Evolutionary conservation across 257 asterid species (phyloP).

Genomic region (Solanum infundibuliforme): DNA sequence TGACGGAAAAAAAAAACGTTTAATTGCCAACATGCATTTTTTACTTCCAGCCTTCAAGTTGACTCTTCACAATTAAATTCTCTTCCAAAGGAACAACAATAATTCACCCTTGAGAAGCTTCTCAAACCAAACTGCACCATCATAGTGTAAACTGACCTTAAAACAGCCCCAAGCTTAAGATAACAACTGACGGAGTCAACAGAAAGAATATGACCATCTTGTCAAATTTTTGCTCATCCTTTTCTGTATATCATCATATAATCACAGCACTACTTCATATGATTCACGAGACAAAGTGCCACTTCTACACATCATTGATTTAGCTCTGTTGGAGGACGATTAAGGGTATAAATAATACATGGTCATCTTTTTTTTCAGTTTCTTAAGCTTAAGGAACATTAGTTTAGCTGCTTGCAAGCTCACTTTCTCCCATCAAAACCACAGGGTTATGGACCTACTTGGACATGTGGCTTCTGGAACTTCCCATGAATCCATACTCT

Average conservation of each 20-base stretch:
- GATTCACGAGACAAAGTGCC: not conserved
- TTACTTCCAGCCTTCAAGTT: not conserved
- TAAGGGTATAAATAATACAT: not conserved
- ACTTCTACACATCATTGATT: not conserved
- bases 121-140: not conserved
- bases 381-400: not conserved
- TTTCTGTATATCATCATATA: not conserved
- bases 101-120: not conserved
- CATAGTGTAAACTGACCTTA: not conserved
- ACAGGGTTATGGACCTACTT: not conserved
- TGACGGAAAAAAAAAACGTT: not conserved
- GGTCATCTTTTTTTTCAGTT: not conserved
- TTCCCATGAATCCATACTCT: constrained; percentile 97
- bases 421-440: not conserved
- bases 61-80: not conserved
- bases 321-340: not conserved
- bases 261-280: not conserved
- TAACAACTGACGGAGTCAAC: not conserved
- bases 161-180: not conserved
- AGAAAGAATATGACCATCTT: not conserved
- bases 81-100: not conserved
- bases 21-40: not conserved
- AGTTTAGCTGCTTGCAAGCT: not conserved
- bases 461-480: constrained; percentile 51
- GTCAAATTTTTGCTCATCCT: not conserved